Base-by-base conservation (phyloP, 2,329 filamentous ascomycete genomes). In the Penicillium sp. region DNA sequence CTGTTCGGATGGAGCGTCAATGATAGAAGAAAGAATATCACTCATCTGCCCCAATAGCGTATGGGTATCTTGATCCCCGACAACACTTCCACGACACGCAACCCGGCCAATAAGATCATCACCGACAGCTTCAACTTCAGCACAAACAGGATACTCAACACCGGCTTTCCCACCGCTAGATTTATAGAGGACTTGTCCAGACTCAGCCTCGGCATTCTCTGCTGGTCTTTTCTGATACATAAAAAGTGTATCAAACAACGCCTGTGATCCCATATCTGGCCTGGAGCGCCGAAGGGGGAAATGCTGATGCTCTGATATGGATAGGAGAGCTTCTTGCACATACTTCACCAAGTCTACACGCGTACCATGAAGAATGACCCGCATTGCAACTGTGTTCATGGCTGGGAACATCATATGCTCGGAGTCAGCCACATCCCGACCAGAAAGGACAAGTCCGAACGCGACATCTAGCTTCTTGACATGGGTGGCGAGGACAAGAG, bases 341-440 rank as follows among this genome's bases (percentile, higher is more conserved):
- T 92, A 89, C 11, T 77, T 79, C 27, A 96, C 73, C 73, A 95
- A 86, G 0, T 85, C 80, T 0, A 70, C 60, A 0, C 82, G 74
- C 0, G 80, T 84, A 1, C 90, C 90, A 62, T 94, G 88, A 2
- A 96, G 69, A 2, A 92, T 79, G 1, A 82, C 82, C 10, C 91
- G 81, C 7, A 96, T 78, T 0, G 88, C 83, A 0, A 96, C 85
- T 0, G 92, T 96, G 66, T 96, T 97, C 89, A 97, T 96, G 0
- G 89, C 90, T 0, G 92, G 93, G 64, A 96, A 97, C 67, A 92
- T 79, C 11, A 93, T 72, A 26, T 82, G 71, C 40, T 88, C 82
- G 0, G 84, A 82, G 14, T 83, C 81, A 42, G 89, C 86, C 9
- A 84, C 85, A 53, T 94, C 90, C n/a, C 93, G 83, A 14, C 93